Evolutionary conservation across 2,329 filamentous ascomycete species (phyloP).

Genomic region (Ophiostoma himal-ulmi): DNA sequence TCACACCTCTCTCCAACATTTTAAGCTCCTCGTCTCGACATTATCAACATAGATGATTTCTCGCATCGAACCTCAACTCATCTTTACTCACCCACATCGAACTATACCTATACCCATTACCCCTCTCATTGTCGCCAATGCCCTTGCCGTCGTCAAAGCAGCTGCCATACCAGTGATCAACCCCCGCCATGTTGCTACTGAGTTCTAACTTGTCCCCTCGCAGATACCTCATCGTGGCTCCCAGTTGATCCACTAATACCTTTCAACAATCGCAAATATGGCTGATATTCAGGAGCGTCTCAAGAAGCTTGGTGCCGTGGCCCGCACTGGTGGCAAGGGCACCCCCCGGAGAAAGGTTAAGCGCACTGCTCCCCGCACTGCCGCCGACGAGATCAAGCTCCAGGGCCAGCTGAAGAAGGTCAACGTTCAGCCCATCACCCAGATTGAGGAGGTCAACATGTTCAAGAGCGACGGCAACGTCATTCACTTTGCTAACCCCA

Average conservation of each 20-base stretch:
- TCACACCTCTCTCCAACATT: background rate
- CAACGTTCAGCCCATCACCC: slow-evolving; percentile 98
- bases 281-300: slow-evolving; percentile 53
- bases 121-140: background rate
- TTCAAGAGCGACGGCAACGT: slow-evolving; percentile 99
- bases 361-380: slow-evolving; percentile 89
- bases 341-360: slow-evolving; percentile 97
- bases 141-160: background rate
- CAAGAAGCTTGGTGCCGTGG: slow-evolving; percentile 52
- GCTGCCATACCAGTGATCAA: background rate
- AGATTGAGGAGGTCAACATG: slow-evolving; percentile 99
- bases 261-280: slow-evolving; percentile 35
- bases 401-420: slow-evolving; percentile 97
- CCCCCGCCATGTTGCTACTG: background rate
- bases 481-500: slow-evolving; percentile 96
- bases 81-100: background rate
- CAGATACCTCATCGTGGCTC: slow-evolving; percentile 21
- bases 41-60: background rate
- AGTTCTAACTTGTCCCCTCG: background rate
- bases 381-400: slow-evolving; percentile 99
- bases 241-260: slow-evolving; percentile 19
- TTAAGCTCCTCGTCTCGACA: background rate
- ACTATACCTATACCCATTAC: background rate
- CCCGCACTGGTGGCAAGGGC: slow-evolving; percentile 83
- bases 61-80: background rate